Evolutionary conservation across 371 early-diverging fungal species (phyloP).

Genomic region (Mucor saturninus): DNA sequence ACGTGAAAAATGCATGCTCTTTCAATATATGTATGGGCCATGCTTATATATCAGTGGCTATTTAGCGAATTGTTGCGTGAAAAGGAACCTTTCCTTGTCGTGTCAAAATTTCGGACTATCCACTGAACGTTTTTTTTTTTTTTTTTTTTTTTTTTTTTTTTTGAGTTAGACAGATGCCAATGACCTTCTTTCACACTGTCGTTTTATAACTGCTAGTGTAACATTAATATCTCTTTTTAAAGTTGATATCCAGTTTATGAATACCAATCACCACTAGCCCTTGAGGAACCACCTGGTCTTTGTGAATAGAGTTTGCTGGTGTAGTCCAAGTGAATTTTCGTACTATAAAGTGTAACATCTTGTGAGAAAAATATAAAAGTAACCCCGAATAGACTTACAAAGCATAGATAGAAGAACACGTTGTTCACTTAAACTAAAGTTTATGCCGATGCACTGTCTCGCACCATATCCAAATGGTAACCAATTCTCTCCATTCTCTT

Average conservation of each 20-base stretch:
- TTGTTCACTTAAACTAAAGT: constrained; percentile 52
- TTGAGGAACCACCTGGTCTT: constrained; percentile 12
- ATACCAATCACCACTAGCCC: constrained; percentile 18
- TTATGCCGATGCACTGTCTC: constrained; percentile 47
- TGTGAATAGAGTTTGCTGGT: constrained; percentile 34
- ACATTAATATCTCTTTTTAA: constrained; percentile 28
- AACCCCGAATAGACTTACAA: constrained; percentile 14
- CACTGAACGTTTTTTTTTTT: too few species aligned
- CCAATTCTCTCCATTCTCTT: constrained; percentile 26
- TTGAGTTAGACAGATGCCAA: too few species aligned
- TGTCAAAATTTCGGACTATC: too few species aligned
- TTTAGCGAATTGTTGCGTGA: too few species aligned
- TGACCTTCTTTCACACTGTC: too few species aligned
- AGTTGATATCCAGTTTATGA: constrained; percentile 18
- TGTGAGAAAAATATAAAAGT: too few species aligned
- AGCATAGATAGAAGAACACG: constrained; percentile 50
- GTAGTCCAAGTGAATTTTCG: constrained; percentile 27
- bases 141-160: too few species aligned
- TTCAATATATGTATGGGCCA: too few species aligned
- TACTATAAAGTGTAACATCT: constrained; percentile 10
- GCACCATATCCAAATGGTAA: constrained; percentile 40
- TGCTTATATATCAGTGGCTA: too few species aligned
- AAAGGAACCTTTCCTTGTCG: too few species aligned
- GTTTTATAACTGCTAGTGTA: too few species aligned
- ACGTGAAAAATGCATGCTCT: too few species aligned